A percentile compares a stretch with the other conserved stretches of the same genome.
Evolutionary conservation across 1,139 yeast genomes (phyloP).

Genomic region (Arxiozyma heterogenica): DNA sequence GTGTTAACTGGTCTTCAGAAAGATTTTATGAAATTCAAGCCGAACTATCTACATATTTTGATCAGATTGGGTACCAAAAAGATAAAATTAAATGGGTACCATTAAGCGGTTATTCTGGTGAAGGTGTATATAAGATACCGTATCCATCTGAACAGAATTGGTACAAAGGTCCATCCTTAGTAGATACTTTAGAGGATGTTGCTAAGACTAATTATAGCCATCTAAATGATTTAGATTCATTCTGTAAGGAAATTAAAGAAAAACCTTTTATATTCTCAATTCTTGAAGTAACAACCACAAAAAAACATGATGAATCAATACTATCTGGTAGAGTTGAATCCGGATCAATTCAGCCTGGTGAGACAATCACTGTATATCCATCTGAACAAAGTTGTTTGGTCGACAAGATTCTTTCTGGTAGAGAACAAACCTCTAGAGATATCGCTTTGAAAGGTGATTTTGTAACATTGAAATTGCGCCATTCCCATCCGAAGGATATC

Average conservation of each 20-base stretch:
- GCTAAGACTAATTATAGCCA: conserved; percentile 11
- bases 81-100: conserved; percentile 63
- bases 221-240: conserved; percentile 21
- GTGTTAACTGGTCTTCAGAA: conserved; percentile 54
- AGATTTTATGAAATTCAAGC: conserved; percentile 55
- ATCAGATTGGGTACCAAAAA: conserved; percentile 50
- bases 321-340: conserved; percentile 66
- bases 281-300: conserved; percentile 31
- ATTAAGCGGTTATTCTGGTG: conserved; percentile 77
- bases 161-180: conserved; percentile 61
- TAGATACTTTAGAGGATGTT: conserved; percentile 43
- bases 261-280: conserved; percentile 35
- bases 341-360: conserved; percentile 73
- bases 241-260: conserved; percentile 25
- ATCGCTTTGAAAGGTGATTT: conserved; percentile 66
- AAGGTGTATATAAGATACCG: conserved; percentile 50
- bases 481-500: conserved; percentile 41
- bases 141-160: conserved; percentile 35
- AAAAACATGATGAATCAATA: conserved; percentile 20
- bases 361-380: conserved; percentile 57
- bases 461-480: conserved; percentile 49
- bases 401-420: conserved; percentile 33
- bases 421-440: conserved; percentile 25
- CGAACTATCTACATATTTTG: conserved; percentile 53
- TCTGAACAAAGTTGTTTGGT: conserved; percentile 38